Evolutionary conservation across 805 yeast genomes (phyloP).

Genomic region (Yamadazyma insecticola): DNA sequence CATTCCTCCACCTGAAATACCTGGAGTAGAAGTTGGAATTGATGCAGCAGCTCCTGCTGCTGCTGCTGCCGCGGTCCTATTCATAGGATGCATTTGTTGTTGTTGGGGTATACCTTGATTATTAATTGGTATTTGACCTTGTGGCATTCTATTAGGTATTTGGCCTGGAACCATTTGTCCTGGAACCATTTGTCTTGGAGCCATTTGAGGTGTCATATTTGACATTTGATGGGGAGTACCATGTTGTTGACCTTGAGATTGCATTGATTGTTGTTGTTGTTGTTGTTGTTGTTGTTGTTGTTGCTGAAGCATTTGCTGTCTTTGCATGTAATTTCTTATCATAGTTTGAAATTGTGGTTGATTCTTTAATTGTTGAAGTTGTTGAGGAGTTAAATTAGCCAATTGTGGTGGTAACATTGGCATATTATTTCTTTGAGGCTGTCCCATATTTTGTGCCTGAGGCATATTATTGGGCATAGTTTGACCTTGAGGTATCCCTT

Average conservation of each 20-base stretch:
- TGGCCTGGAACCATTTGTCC: not conserved
- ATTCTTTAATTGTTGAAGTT: constrained; percentile 35
- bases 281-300: constrained; percentile 10
- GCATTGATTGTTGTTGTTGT: constrained; percentile 18
- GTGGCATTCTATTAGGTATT: constrained; percentile 1
- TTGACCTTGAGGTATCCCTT: no score
- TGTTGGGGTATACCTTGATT: constrained; percentile 1
- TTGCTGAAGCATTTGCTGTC: constrained; percentile 17
- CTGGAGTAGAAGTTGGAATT: no score
- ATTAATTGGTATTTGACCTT: constrained; percentile 3
- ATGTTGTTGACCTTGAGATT: constrained; percentile 5
- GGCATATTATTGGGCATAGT: no score
- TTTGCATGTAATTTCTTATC: constrained; percentile 38
- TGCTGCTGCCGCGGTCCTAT: no score
- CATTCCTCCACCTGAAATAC: no score
- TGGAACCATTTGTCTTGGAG: not conserved
- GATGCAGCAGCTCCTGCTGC: no score
- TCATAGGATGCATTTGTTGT: no score
- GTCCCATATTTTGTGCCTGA: constrained; percentile 1
- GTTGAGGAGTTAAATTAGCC: constrained; percentile 36
- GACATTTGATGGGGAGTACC: not conserved
- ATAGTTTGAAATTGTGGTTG: constrained; percentile 42
- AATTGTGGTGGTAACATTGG: constrained; percentile 22
- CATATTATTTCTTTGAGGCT: constrained; percentile 6
- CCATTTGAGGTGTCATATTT: not conserved